Conservation (phyloP, 371 early-diverging fungal species). For the Mucor indicus region DNA sequence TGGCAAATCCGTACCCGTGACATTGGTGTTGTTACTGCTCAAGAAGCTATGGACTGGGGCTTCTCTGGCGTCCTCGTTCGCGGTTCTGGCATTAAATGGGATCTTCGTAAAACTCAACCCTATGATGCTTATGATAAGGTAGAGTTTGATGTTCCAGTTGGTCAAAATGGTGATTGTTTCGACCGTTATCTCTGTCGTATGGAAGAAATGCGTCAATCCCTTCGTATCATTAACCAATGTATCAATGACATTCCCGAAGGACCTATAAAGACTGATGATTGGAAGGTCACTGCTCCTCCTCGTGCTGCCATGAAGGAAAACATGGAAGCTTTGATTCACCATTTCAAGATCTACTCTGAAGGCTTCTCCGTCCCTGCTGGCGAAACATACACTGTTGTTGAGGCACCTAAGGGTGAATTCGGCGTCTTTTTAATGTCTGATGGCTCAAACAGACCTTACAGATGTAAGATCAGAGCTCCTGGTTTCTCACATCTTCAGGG, state of each 20-base stretch:
- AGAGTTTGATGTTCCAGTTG: slow-evolving; percentile 96
- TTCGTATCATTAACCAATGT: slow-evolving; percentile 94
- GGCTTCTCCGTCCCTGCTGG: slow-evolving; percentile 96
- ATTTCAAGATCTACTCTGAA: slow-evolving; percentile 97
- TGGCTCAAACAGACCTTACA: slow-evolving; percentile 92
- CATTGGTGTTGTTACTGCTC: slow-evolving; percentile 82
- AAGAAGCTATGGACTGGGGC: slow-evolving; percentile 90
- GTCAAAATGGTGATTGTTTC: slow-evolving; percentile 93
- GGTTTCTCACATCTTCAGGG: slow-evolving; percentile 94
- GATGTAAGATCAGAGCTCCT: slow-evolving; percentile 97
- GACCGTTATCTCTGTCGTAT: slow-evolving; percentile 95
- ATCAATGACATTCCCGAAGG: slow-evolving; percentile 94
- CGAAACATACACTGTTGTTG: slow-evolving; percentile 94
- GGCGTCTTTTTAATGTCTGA: slow-evolving; percentile 89
- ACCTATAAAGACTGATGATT: slow-evolving; percentile 92
- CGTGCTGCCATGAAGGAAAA: slow-evolving; percentile 95
- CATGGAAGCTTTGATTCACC: slow-evolving; percentile 98
- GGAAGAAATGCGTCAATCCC: slow-evolving; percentile 97
- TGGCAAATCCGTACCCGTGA: slow-evolving; percentile 91
- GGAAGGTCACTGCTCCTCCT: slow-evolving; percentile 92
- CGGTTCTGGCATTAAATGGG: slow-evolving; percentile 92
- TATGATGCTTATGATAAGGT: slow-evolving; percentile 95
- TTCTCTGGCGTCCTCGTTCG: slow-evolving; percentile 96
- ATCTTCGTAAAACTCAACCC: slow-evolving; percentile 90
- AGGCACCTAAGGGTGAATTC: slow-evolving; percentile 98